A percentile compares a stretch with the other conserved stretches of the same genome.
Conservation (phyloP, 352 stramenopile genomes). For the Phytophthora pini region DNA sequence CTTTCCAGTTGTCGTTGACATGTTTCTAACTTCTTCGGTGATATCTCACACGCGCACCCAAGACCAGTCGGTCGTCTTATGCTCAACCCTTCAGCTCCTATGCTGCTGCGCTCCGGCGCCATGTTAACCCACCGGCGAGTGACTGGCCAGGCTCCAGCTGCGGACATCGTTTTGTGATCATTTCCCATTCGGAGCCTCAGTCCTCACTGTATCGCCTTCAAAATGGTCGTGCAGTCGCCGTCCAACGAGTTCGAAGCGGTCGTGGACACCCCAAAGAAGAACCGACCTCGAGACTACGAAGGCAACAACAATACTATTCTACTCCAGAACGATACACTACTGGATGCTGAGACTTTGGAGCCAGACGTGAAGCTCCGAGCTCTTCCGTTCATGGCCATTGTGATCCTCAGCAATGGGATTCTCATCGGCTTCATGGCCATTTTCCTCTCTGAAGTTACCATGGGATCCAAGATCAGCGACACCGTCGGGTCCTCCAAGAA, state of each 20-base stretch:
- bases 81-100: too few relatives aligned
- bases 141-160: not conserved
- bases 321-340: slow-evolving; percentile 10
- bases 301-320: slow-evolving; percentile 11
- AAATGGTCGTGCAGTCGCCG: slow-evolving; percentile 19
- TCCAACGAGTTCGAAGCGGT: slow-evolving; percentile 9
- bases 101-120: not conserved
- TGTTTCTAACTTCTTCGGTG: slow-evolving; percentile 2
- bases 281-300: slow-evolving; percentile 2
- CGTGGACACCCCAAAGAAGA: slow-evolving; percentile 22
- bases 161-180: not conserved
- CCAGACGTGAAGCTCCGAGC: slow-evolving; percentile 32
- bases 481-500: slow-evolving; percentile 40
- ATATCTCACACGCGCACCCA: slow-evolving; percentile 11
- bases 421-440: slow-evolving; percentile 38
- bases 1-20: too few relatives aligned
- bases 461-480: slow-evolving; percentile 37
- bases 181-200: not conserved
- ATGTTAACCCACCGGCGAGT: not conserved
- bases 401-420: slow-evolving; percentile 26
- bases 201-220: too few relatives aligned
- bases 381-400: slow-evolving; percentile 26
- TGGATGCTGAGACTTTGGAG: slow-evolving; percentile 14
- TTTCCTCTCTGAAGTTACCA: slow-evolving; percentile 39
- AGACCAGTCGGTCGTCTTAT: not conserved